phyloP scores from a whole-genome alignment of 2,329 filamentous ascomycete genomes.

The Monosporascus sp. region DNA sequence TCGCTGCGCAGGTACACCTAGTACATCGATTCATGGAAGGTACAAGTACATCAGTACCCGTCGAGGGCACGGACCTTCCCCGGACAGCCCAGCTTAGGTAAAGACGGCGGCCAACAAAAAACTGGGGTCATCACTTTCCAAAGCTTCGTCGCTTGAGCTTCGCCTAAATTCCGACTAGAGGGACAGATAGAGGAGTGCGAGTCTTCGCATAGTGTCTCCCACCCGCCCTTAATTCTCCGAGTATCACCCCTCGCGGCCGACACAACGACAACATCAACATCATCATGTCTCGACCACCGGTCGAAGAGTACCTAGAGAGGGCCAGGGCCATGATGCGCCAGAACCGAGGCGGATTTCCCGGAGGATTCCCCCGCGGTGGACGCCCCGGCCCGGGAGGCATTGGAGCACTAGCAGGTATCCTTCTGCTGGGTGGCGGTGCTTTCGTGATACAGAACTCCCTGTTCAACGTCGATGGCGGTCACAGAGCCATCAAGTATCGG shows the following conservation, averaged over 20 bases:
- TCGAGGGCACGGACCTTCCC: neutral
- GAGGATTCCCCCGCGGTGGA: constrained; percentile 36
- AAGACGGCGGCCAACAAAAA: neutral
- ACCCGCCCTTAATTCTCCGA: neutral
- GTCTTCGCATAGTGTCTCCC: no score
- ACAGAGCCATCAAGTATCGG: constrained; percentile 97
- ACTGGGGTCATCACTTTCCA: neutral
- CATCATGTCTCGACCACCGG: constrained; percentile 24
- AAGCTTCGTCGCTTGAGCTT: neutral
- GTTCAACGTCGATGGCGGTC: constrained; percentile 92
- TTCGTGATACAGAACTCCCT: constrained; percentile 54
- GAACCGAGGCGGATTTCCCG: constrained; percentile 33
- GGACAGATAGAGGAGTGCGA: neutral
- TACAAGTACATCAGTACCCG: neutral
- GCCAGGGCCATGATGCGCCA: constrained; percentile 25
- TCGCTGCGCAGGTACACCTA: neutral
- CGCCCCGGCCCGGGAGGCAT: constrained; percentile 36
- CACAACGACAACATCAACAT: neutral
- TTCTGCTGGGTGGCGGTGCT: constrained; percentile 42
- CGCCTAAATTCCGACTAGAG: neutral
- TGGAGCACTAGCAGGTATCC: constrained; percentile 34
- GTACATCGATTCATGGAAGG: neutral
- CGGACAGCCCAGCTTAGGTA: neutral
- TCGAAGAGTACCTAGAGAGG: constrained; percentile 23
- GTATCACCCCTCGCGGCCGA: neutral